These are phyloP conservation scores for Epichloe elymi DNA, from an alignment of 2,329 filamentous ascomycete genomes.

Conservation along the genomic window DNA sequence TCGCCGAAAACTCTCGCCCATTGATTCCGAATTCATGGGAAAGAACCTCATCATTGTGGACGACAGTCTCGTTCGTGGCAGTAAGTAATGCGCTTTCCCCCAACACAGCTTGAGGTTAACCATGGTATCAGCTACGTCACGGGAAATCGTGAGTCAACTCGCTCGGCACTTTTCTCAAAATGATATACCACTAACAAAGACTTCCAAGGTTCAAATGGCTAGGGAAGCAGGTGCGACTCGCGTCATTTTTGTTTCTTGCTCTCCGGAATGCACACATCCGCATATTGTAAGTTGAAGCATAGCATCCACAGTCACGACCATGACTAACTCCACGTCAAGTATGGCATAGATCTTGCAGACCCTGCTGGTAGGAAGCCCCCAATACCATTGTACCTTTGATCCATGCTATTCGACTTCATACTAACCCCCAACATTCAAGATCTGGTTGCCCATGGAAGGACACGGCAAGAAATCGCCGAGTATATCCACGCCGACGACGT, in stretches of 20 bases:
- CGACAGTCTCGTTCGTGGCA: slow-evolving; percentile 70
- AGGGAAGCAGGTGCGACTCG: slow-evolving; percentile 70
- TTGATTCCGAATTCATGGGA: slow-evolving; percentile 70
- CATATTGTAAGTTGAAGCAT: slow-evolving; percentile 57
- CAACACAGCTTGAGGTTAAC: slow-evolving; percentile 17
- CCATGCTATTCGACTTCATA: neutral
- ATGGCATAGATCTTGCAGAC: slow-evolving; percentile 34
- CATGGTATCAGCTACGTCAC: slow-evolving; percentile 6
- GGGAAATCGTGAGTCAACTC: slow-evolving; percentile 11
- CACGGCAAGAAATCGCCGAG: slow-evolving; percentile 23
- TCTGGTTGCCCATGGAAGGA: slow-evolving; percentile 28
- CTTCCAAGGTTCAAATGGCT: slow-evolving; percentile 47
- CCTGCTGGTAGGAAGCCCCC: slow-evolving; percentile 10
- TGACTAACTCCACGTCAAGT: slow-evolving; percentile 11
- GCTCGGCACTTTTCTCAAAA: neutral
- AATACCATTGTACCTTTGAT: neutral
- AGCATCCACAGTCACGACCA: neutral
- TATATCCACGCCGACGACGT: slow-evolving; percentile 8
- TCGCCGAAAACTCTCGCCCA: slow-evolving; percentile 77
- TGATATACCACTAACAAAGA: neutral
- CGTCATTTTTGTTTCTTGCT: slow-evolving; percentile 72
- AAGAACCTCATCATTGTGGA: slow-evolving; percentile 76
- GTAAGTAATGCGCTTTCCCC: neutral
- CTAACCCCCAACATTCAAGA: slow-evolving; percentile 13
- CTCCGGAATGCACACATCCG: slow-evolving; percentile 69